Base-by-base conservation (phyloP, 495 filamentous ascomycete species). In the Copromyces sp. region DNA sequence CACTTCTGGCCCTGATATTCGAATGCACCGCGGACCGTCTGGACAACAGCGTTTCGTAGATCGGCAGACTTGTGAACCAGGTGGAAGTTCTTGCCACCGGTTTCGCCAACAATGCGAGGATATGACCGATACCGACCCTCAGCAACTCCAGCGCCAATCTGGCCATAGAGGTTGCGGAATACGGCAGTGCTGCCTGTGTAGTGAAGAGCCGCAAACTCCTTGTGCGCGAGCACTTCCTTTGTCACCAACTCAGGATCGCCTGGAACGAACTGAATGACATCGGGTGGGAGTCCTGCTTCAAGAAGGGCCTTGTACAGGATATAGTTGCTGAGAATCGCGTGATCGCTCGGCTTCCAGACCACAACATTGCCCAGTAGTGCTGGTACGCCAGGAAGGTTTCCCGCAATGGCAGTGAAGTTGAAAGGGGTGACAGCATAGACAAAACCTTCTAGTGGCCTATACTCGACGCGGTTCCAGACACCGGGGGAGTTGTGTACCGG, bases 1-100 rank as follows among this genome's bases (percentile, higher is more conserved):
- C 93, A 96, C 81, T 96, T 97, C 80, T 97, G 93, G 32, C 93
- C 93, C 79, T 94, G 92, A 78, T 92, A 97, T 82, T 97, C 93
- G 77, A 96, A 97, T 9, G 93, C 90, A 47, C 92, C 93, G 47
- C 93, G 91, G 39, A 97, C 88, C 11, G 93, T 96, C 74, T 95
- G 90, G 61, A 91, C 84, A 11, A 89, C 91, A 38, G 93, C 93
- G 75, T 93, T 95, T 41, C 87, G 80, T 65, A 94, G 76, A 74
- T 95, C 91, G 42, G 93, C 93, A 4, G 88, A 90, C 7, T 83
- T 73, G 78, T 96, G 93, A 61, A 97, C 80, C 45, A 97, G 84
- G 82, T 95, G 93, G 85, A 94, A 97, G 82, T 97, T 97, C 88
- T 97, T 97, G 73, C 93, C 93, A 72, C 92, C 92, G 3, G 93